Conservation (phyloP, 768 basidiomycete species). For the Crepidotus variabilis region DNA sequence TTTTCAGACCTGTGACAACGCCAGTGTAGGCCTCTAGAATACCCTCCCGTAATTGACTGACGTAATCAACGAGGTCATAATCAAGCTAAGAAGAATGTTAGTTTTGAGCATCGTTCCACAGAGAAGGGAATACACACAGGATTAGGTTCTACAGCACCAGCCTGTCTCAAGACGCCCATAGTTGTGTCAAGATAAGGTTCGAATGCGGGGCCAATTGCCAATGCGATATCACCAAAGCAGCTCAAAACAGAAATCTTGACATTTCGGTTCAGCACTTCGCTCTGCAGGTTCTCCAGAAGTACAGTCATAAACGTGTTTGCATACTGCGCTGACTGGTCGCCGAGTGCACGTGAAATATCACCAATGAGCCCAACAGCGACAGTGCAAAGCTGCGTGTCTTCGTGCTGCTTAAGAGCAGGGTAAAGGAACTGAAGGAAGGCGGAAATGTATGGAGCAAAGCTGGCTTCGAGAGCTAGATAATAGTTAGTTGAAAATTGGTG, state of each 20-base stretch:
- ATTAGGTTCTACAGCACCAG: conserved; percentile 83
- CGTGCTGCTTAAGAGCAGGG: conserved; percentile 86
- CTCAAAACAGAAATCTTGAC: conserved; percentile 97
- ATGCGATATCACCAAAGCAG: conserved; percentile 94
- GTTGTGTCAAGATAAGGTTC: conserved; percentile 88
- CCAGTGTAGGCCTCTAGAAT: conserved; percentile 97
- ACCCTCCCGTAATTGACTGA: conserved; percentile 84
- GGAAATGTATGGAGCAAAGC: conserved; percentile 79
- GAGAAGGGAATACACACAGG: conserved; percentile 49
- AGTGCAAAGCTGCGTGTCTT: conserved; percentile 93
- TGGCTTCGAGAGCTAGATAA: conserved; percentile 61
- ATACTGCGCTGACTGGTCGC: conserved; percentile 79
- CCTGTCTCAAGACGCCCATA: conserved; percentile 88
- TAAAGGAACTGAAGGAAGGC: conserved; percentile 86
- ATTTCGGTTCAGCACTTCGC: conserved; percentile 83
- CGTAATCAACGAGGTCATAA: conserved; percentile 91
- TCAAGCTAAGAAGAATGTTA: conserved; percentile 49
- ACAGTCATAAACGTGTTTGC: conserved; percentile 89
- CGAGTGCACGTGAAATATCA: conserved; percentile 93
- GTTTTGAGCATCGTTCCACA: conserved; percentile 7
- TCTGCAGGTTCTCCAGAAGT: conserved; percentile 86
- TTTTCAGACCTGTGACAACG: conserved; percentile 87
- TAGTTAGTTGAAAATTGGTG: conserved; percentile 1
- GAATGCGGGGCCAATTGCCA: conserved; percentile 84
- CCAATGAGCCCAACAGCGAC: conserved; percentile 95